phyloP scores from a whole-genome alignment of 2,329 filamentous ascomycete species.

The Botrytis byssoidea region DNA sequence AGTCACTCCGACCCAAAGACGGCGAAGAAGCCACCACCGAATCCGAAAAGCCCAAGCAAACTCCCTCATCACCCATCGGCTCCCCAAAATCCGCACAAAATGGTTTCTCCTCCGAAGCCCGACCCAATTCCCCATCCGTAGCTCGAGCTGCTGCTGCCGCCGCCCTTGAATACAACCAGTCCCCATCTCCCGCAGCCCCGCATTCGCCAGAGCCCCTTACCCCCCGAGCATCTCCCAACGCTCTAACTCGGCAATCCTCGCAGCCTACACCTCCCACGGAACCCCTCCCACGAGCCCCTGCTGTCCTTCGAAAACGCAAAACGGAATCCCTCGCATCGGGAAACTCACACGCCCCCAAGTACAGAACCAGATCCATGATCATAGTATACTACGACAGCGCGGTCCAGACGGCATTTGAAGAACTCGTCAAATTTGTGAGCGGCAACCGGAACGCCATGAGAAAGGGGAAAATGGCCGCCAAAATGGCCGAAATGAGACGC shows the following conservation, averaged over 20 bases:
- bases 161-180: slow-evolving; percentile 22
- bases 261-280: slow-evolving; percentile 28
- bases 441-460: slow-evolving; percentile 79
- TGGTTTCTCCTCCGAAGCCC: slow-evolving; percentile 6
- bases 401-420: slow-evolving; percentile 79
- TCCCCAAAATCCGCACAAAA: slow-evolving; percentile 27
- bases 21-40: slow-evolving; percentile 27
- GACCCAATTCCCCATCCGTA: slow-evolving; percentile 27
- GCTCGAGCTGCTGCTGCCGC: slow-evolving; percentile 24
- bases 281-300: slow-evolving; percentile 20
- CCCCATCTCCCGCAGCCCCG: slow-evolving; percentile 19
- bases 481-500: slow-evolving; percentile 64
- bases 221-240: slow-evolving; percentile 20
- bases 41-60: slow-evolving; percentile 24
- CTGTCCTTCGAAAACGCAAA: slow-evolving; percentile 37
- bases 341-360: slow-evolving; percentile 41
- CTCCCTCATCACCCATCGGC: slow-evolving; percentile 24
- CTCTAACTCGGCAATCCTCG: slow-evolving; percentile 29
- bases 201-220: slow-evolving; percentile 8
- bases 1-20: slow-evolving; percentile 39
- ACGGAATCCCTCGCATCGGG: slow-evolving; percentile 38
- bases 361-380: slow-evolving; percentile 71
- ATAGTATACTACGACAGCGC: slow-evolving; percentile 92
- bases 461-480: slow-evolving; percentile 81
- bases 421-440: slow-evolving; percentile 78